Conservation (phyloP, 805 yeast species). For the Cyberlindnera nakhonratchasimensis region DNA sequence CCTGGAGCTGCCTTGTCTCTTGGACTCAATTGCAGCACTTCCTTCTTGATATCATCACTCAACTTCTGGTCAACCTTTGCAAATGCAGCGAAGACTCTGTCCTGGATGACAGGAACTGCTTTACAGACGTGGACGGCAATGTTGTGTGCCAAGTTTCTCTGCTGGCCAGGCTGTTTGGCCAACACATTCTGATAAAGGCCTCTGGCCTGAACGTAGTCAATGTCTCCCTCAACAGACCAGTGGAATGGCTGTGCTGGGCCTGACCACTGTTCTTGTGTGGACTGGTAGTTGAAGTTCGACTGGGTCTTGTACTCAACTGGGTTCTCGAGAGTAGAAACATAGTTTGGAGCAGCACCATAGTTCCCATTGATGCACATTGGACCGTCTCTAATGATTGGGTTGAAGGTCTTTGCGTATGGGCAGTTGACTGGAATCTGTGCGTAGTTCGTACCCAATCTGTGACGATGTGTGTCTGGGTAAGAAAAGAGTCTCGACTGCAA, state of each 20-base stretch:
- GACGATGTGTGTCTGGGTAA: constrained; percentile 83
- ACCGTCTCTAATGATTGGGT: constrained; percentile 84
- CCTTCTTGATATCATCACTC: constrained; percentile 65
- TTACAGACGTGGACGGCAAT: constrained; percentile 67
- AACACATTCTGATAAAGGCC: constrained; percentile 64
- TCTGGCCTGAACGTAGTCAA: constrained; percentile 76
- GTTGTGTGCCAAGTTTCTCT: constrained; percentile 78
- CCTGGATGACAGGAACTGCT: constrained; percentile 76
- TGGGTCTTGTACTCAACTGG: constrained; percentile 29
- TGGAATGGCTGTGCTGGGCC: constrained; percentile 84
- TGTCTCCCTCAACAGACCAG: constrained; percentile 69
- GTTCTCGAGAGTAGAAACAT: constrained; percentile 49
- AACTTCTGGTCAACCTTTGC: constrained; percentile 65
- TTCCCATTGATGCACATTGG: constrained; percentile 66
- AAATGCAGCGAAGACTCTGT: constrained; percentile 74
- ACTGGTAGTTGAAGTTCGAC: constrained; percentile 38
- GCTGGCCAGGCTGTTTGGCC: constrained; percentile 77
- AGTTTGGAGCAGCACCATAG: constrained; percentile 75
- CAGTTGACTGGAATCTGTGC: constrained; percentile 87
- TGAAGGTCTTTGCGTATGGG: constrained; percentile 58
- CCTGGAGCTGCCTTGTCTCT: constrained; percentile 17
- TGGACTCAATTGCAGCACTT: constrained; percentile 43
- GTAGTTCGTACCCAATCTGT: constrained; percentile 72
- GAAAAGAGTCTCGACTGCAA: constrained; percentile 78
- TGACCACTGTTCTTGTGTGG: constrained; percentile 75